Percentiles rank a stretch among this genome's conserved stretches.
Conservation (phyloP, 257 asterid genomes). For the Leonotis leonurus region DNA sequence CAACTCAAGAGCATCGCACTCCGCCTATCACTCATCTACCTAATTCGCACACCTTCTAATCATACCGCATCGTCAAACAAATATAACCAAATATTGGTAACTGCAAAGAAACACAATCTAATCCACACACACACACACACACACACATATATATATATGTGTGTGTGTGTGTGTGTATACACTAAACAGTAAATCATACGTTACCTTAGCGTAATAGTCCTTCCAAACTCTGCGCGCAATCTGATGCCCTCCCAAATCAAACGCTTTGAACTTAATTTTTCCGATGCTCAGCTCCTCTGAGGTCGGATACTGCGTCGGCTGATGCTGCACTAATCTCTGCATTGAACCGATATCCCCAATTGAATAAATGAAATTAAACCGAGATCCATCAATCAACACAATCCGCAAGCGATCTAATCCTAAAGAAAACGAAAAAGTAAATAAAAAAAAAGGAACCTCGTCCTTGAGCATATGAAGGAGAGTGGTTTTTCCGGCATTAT, state of each 20-base stretch:
- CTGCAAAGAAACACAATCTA: no score
- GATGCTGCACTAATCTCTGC: conserved; percentile 90
- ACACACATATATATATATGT: no score
- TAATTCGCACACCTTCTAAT: no score
- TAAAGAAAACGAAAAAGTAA: neutral
- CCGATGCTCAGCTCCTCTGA: conserved; percentile 91
- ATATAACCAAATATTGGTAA: no score
- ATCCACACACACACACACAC: no score
- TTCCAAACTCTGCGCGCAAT: conserved; percentile 92
- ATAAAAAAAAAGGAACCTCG: conserved; percentile 34
- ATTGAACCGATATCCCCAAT: conserved; percentile 16
- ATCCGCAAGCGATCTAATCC: neutral
- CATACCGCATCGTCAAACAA: no score
- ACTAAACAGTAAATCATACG: neutral
- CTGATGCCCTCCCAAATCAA: conserved; percentile 95
- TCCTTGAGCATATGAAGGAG: conserved; percentile 84
- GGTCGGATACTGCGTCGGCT: conserved; percentile 86
- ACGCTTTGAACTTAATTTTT: conserved; percentile 81
- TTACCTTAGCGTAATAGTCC: conserved; percentile 89
- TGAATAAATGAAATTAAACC: no score
- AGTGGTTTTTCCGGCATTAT: conserved; percentile 86
- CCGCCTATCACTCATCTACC: no score
- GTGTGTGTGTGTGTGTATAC: no score
- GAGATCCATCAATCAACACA: no score
- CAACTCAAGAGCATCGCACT: no score